These are phyloP conservation scores for Neonectria ditissima DNA, from an alignment of 2,329 filamentous ascomycete species.

Conservation along the genomic window DNA sequence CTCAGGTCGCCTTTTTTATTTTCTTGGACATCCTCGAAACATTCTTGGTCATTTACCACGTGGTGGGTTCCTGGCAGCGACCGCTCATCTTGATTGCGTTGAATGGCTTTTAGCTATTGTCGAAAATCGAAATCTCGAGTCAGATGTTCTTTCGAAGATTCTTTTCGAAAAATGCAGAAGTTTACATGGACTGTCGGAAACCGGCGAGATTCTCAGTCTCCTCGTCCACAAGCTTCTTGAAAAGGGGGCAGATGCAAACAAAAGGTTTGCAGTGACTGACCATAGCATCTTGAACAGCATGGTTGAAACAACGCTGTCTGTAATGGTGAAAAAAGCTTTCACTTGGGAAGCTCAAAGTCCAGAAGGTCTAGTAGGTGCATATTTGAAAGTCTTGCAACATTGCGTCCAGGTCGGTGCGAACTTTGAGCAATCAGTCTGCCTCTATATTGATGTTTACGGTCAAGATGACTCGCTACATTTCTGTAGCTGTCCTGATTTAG, in stretches of 20 bases:
- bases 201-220: no score
- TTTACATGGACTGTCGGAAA: no score
- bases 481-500: fast-evolving
- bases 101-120: not conserved
- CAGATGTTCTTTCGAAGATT: not conserved
- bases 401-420: not conserved
- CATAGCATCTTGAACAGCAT: not conserved
- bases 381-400: not conserved
- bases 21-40: not conserved
- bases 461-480: not conserved
- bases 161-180: not conserved
- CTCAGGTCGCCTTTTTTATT: not conserved
- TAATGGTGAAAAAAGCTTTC: not conserved
- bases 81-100: not conserved
- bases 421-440: not conserved
- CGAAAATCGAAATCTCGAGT: not conserved
- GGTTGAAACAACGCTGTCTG: not conserved
- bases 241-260: not conserved
- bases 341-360: fast-evolving
- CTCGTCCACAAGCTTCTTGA: not conserved
- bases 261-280: not conserved
- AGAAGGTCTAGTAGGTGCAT: not conserved
- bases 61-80: not conserved
- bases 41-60: not conserved
- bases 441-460: not conserved